A percentile compares a stretch with the other conserved stretches of the same genome.
phyloP scores from a whole-genome alignment of 768 basidiomycete genomes.

The Suillus clintonianus region DNA sequence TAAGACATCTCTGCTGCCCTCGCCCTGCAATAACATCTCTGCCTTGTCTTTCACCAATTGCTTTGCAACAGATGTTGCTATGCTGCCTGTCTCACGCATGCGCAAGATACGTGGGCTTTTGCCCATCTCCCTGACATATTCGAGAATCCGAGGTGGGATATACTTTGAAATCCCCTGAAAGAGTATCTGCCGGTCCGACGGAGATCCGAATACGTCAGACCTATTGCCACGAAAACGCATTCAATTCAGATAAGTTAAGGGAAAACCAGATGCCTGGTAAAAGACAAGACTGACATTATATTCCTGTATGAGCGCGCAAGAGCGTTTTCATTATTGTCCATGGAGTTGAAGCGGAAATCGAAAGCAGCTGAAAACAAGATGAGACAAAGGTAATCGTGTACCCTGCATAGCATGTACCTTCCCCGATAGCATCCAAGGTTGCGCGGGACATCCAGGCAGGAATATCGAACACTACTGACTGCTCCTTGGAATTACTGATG shows the following conservation, averaged over 20 bases:
- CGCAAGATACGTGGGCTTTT: slow-evolving; percentile 16
- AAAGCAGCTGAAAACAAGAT: slow-evolving; percentile 40
- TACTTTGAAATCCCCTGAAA: slow-evolving; percentile 30
- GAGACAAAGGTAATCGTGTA: background rate
- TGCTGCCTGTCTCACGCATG: background rate
- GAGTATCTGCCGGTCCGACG: slow-evolving; percentile 25
- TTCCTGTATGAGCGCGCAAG: slow-evolving; percentile 9
- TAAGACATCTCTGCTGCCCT: slow-evolving; percentile 11
- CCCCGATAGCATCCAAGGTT: slow-evolving; percentile 52
- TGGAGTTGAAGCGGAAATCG: slow-evolving; percentile 48
- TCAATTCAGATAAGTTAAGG: background rate
- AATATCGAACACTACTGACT: slow-evolving; percentile 23
- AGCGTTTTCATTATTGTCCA: slow-evolving; percentile 19
- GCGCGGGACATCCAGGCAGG: slow-evolving; percentile 40
- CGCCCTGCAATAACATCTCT: slow-evolving; percentile 6
- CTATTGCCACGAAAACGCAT: slow-evolving; percentile 1
- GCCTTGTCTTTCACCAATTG: slow-evolving; percentile 16
- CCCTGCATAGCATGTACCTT: slow-evolving; percentile 31
- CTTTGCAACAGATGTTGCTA: slow-evolving; percentile 4
- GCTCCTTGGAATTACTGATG: slow-evolving; percentile 8
- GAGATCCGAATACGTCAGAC: slow-evolving; percentile 8
- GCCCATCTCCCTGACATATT: slow-evolving; percentile 34
- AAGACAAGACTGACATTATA: slow-evolving; percentile 2
- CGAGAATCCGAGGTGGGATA: slow-evolving; percentile 33
- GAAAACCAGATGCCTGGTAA: background rate